phyloP scores from a whole-genome alignment of 176 grass and related monocot genomes.

The Puccinellia tenuiflora region DNA sequence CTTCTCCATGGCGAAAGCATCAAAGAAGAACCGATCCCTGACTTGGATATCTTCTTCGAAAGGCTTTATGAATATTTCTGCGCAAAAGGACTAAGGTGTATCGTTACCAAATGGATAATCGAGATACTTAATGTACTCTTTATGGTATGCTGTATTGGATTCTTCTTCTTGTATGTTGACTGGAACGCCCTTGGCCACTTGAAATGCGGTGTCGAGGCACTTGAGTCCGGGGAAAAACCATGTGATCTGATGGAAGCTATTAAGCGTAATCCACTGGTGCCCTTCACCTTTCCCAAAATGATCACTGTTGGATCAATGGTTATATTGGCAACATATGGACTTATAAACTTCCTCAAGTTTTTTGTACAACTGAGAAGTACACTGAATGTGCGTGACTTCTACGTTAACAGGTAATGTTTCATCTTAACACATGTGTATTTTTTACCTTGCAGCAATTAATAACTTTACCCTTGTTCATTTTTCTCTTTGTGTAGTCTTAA shows the following conservation, averaged over 20 bases:
- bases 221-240: constrained; percentile 80
- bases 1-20: constrained; percentile 67
- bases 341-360: constrained; percentile 96
- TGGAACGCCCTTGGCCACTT: constrained; percentile 65
- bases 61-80: constrained; percentile 91
- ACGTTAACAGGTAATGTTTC: constrained; percentile 70
- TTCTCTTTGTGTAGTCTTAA: constrained; percentile 64
- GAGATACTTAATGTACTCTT: constrained; percentile 82
- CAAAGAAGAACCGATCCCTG: constrained; percentile 59
- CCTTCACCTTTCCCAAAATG: constrained; percentile 86
- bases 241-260: constrained; percentile 81
- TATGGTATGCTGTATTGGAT: constrained; percentile 86
- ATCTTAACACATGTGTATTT: neutral
- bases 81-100: constrained; percentile 86
- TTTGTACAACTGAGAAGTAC: constrained; percentile 83
- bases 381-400: constrained; percentile 71
- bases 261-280: constrained; percentile 71
- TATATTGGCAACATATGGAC: constrained; percentile 78
- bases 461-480: constrained; percentile 5
- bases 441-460: constrained; percentile 19
- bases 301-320: constrained; percentile 79
- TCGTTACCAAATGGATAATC: constrained; percentile 86
- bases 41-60: constrained; percentile 91
- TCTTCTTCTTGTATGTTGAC: constrained; percentile 93
- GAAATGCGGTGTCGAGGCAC: constrained; percentile 89